These are phyloP conservation scores for Lumnitzera littorea DNA, from an alignment of 345 rosid genomes.

Conservation along the genomic window DNA sequence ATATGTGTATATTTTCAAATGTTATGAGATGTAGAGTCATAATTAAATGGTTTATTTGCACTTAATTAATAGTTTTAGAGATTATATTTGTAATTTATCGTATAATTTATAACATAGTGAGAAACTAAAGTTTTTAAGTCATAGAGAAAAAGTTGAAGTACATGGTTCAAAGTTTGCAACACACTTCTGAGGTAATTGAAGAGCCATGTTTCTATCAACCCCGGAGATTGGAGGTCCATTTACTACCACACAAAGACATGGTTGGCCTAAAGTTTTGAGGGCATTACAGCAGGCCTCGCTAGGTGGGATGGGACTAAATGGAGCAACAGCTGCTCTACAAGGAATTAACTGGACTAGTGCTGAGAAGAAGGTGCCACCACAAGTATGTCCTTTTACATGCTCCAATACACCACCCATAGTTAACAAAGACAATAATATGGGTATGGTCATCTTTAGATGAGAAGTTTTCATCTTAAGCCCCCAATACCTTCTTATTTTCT, in stretches of 20 bases:
- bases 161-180: slow-evolving; percentile 75
- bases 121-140: too few species aligned
- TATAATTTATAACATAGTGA: too few species aligned
- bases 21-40: too few species aligned
- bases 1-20: too few species aligned
- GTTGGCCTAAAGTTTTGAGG: slow-evolving; percentile 66
- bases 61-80: too few species aligned
- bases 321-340: slow-evolving; percentile 80
- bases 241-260: slow-evolving; percentile 67
- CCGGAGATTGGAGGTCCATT: slow-evolving; percentile 84
- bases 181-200: slow-evolving; percentile 76
- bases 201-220: slow-evolving; percentile 69
- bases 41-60: too few species aligned
- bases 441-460: too few species aligned
- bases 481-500: too few species aligned
- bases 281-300: slow-evolving; percentile 73
- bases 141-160: slow-evolving; percentile 10
- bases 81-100: too few species aligned
- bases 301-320: slow-evolving; percentile 74
- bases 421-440: slow-evolving; percentile 5
- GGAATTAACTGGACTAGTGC: slow-evolving; percentile 84
- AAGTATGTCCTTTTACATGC: slow-evolving; percentile 33
- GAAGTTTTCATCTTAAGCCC: too few species aligned
- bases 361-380: slow-evolving; percentile 68
- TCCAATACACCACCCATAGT: slow-evolving; percentile 25